Conservation (phyloP, 2,329 filamentous ascomycete species). For the Arthrobotrys sinensis region DNA sequence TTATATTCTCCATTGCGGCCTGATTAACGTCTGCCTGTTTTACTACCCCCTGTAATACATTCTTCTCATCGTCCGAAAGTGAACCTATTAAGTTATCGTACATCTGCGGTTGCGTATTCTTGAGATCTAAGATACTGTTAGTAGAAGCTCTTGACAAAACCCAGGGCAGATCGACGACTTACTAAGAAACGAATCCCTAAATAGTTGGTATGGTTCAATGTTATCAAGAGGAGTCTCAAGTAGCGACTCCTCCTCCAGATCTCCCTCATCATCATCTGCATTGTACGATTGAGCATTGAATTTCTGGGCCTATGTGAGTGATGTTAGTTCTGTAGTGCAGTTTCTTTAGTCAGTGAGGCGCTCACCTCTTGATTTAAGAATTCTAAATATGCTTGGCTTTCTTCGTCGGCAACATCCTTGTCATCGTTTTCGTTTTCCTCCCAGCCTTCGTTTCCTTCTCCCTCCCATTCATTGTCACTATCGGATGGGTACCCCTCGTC, state of each 20-base stretch:
- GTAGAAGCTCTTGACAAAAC: conserved; percentile 44
- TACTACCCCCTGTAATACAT: conserved; percentile 83
- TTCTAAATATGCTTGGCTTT: conserved; percentile 93
- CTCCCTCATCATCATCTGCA: conserved; percentile 80
- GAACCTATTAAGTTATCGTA: conserved; percentile 85
- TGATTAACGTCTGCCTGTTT: conserved; percentile 72
- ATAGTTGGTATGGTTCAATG: conserved; percentile 92
- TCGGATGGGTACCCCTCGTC: conserved; percentile 74
- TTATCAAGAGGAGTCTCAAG: conserved; percentile 96
- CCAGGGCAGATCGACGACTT: conserved; percentile 67
- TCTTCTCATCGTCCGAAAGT: conserved; percentile 84
- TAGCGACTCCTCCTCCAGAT: conserved; percentile 91
- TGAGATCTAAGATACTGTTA: conserved; percentile 76
- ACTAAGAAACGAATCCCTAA: conserved; percentile 87
- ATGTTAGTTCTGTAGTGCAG: background rate
- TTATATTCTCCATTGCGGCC: conserved; percentile 70
- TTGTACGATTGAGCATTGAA: conserved; percentile 74
- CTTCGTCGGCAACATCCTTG: conserved; percentile 80
- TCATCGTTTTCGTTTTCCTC: conserved; percentile 79
- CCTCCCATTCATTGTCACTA: conserved; percentile 81
- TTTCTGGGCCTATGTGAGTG: conserved; percentile 78
- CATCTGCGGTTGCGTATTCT: conserved; percentile 90
- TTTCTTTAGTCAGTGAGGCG: background rate
- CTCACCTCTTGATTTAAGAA: conserved; percentile 76
- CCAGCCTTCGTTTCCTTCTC: conserved; percentile 81